phyloP scores from a whole-genome alignment of 2,329 filamentous ascomycete genomes.

The Arthrobotrys entomopaga region DNA sequence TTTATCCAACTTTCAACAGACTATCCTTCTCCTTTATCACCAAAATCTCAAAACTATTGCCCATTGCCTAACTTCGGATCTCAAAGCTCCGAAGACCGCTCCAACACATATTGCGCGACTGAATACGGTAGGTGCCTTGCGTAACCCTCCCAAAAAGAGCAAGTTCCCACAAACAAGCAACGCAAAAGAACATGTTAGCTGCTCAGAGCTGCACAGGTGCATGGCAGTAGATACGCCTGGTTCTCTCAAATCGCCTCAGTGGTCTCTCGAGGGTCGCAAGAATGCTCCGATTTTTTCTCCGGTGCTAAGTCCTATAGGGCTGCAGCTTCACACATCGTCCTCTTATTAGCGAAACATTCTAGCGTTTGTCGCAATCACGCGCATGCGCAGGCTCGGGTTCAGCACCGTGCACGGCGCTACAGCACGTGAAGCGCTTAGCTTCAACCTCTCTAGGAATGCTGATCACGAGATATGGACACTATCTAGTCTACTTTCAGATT shows the following conservation, averaged over 20 bases:
- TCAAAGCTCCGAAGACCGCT: slow-evolving; percentile 6
- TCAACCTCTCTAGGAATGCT: slow-evolving; percentile 32
- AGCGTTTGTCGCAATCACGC: background rate
- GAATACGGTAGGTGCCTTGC: slow-evolving; percentile 47
- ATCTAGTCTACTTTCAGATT: too few relatives aligned
- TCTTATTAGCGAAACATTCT: slow-evolving; percentile 39
- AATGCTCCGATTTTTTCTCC: slow-evolving; percentile 9
- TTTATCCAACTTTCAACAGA: slow-evolving; percentile 7
- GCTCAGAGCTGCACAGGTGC: too few relatives aligned
- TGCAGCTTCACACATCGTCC: slow-evolving; percentile 15
- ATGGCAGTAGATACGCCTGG: slow-evolving; percentile 1
- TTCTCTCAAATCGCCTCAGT: background rate
- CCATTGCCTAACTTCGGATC: slow-evolving; percentile 13
- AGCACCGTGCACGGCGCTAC: too few relatives aligned
- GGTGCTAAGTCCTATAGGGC: slow-evolving; percentile 1
- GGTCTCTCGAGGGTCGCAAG: background rate
- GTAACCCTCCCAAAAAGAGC: slow-evolving; percentile 36
- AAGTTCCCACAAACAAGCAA: slow-evolving; percentile 28
- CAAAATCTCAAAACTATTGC: background rate
- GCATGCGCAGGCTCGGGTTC: too few relatives aligned
- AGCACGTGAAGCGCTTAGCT: slow-evolving; percentile 19
- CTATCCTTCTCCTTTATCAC: slow-evolving; percentile 1
- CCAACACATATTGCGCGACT: slow-evolving; percentile 21
- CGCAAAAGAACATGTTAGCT: slow-evolving; percentile 25
- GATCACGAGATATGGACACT: slow-evolving; percentile 20